Base-by-base conservation (phyloP, 352 stramenopile species). In the Phytopythium sindhum region DNA sequence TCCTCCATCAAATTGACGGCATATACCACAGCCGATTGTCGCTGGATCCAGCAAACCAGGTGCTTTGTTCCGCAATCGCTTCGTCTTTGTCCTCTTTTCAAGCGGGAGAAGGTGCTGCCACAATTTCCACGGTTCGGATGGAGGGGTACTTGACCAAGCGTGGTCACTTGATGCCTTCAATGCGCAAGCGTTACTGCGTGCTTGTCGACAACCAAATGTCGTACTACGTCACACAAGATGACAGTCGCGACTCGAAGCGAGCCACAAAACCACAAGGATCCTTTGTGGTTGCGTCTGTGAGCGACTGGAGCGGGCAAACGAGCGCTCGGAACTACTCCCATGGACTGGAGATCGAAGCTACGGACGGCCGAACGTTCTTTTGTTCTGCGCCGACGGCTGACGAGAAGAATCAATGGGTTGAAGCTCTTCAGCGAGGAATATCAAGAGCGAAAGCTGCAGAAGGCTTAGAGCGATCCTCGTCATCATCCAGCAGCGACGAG, bases 111-210 rank as follows among this genome's bases (percentile, higher is more conserved):
- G 64, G 50, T 35, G 63, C 57, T 23, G 33, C 21, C 11, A 9
- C n/a, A 14, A 28, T 9, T 1, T 21, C 31, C 17, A 23, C 52
- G 0, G 78, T 89, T 42, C 52, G 89, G 14, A 89, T 93, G 75
- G 80, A 92, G 62, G 85, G 85, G 0, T 93, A 93, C 53, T 64
- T 93, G 39, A 75, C 87, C 56, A 91, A 90, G 66, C 83, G 84
- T 7, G 83, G 83, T 0, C 83, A 91, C 63, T 61, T 83, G 28
- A 78, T 91, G 26, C 83, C 83, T 10, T 91, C 83, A 3, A 90
- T 93, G 82, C 69, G 78, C 17, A 91, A 91, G 56, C 75, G 80
- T 52, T 93, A 91, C 65, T 91, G 80, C 24, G 77, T 92, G 21
- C 67, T 93, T 0, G 39, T 78, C 8, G 70, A 77, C 37, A 77